A percentile compares a stretch with the other conserved stretches of the same genome.
These are phyloP conservation scores for Elaeis guineensis DNA, from an alignment of 176 grass and related monocot species.

Conservation along the genomic window DNA sequence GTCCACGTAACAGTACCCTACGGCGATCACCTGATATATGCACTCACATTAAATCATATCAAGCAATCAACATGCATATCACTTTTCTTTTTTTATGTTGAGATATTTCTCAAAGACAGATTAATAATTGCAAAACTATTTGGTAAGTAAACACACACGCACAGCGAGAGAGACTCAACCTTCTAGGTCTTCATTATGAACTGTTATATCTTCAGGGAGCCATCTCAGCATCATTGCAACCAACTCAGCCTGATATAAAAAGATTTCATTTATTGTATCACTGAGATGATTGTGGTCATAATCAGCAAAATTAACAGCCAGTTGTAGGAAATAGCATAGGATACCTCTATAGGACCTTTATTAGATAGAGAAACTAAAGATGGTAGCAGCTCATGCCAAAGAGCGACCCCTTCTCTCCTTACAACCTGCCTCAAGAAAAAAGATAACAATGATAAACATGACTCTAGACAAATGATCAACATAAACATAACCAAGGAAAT, in stretches of 20 bases:
- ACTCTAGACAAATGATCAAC: background rate
- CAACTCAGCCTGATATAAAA: constrained; percentile 68
- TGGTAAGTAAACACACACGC: no score
- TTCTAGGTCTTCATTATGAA: constrained; percentile 98
- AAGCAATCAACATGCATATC: background rate
- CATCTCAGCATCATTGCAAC: constrained; percentile 94
- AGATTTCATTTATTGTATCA: background rate
- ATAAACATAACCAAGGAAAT: constrained; percentile 14
- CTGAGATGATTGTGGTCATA: no score
- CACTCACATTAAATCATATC: constrained; percentile 10
- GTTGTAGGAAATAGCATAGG: background rate
- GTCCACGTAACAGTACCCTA: constrained; percentile 70
- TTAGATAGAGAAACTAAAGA: constrained; percentile 78
- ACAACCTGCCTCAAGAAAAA: constrained; percentile 60
- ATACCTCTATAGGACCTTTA: constrained; percentile 69
- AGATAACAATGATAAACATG: constrained; percentile 9
- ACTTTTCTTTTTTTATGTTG: constrained; percentile 8
- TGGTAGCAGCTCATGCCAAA: constrained; percentile 75
- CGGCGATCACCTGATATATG: constrained; percentile 70
- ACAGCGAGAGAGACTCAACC: constrained; percentile 26
- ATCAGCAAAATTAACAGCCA: no score
- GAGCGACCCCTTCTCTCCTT: constrained; percentile 79
- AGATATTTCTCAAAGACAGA: background rate
- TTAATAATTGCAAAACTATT: no score
- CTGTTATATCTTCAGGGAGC: constrained; percentile 98